Evolutionary conservation across 2,329 filamentous ascomycete genomes (phyloP), one percentile per base, ranked within the genome.

Genomic region (Thielaviopsis euricoi): DNA sequence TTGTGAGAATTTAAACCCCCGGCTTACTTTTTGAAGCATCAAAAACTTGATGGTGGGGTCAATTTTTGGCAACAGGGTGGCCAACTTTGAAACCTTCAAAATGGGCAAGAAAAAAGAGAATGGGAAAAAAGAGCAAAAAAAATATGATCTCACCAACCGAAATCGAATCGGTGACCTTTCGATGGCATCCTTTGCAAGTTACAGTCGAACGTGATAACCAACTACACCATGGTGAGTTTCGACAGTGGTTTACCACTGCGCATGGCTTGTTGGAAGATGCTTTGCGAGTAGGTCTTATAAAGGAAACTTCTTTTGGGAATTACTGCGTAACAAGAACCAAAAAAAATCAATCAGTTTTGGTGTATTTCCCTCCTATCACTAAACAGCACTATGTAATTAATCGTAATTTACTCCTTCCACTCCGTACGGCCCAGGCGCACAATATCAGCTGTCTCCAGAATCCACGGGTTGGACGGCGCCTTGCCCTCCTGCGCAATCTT

Each of bases 391-490:
- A n/a, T n/a, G n/a, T n/a, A n/a, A n/a, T n/a, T 29, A 13, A 7
- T 6, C 4, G 26, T 54, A 26, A 22, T 29, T 37, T 70, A 62
- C 64, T 69, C 58, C 62, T 71, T 71, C 76, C 73, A 79, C 69
- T 80, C 81, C 21, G 74, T 76, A 64, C 76, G 76, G n/a, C 85
- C 86, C 61, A 87, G 67, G 63, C 73, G 75, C n/a, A 87, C 68
- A 64, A 89, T 85, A 60, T 89, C 85, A 21, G 65, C 66, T 64
- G 75, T 70, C 43, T 76, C 76, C 29, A 89, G 22, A 10, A 80
- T 64, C 83, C 83, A 87, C 61, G 68, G 79, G 73, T 75, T 81
- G 68, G 66, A 74, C 57, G 74, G 76, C n/a, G 76, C 78, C 69
- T 77, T 79, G 59, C 79, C 80, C 68, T 79, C 74, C 61, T 74